Percentiles rank a stretch among this genome's conserved stretches.
Evolutionary conservation across 768 basidiomycete species (phyloP).

Genomic region (Lentinula boryana): DNA sequence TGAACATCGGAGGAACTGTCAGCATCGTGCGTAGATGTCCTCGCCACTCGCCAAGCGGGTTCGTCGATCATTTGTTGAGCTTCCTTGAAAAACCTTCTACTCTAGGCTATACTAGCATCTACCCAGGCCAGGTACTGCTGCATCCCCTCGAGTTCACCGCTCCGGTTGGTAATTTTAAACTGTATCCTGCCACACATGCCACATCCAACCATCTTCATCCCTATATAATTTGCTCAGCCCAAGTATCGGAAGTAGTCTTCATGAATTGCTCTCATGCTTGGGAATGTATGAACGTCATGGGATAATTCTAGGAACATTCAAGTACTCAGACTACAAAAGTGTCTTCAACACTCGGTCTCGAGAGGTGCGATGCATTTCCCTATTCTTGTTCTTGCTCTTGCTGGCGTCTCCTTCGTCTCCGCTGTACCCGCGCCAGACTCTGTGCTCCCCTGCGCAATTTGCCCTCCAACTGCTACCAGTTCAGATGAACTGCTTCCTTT

Average conservation of each 20-base stretch:
- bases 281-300: not conserved
- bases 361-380: not conserved
- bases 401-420: not conserved
- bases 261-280: not conserved
- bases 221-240: no score
- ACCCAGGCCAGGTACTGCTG: not conserved
- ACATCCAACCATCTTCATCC: no score
- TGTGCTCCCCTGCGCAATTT: not conserved
- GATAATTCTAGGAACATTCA: not conserved
- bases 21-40: no score
- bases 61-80: no score
- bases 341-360: not conserved
- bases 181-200: no score
- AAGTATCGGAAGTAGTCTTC: not conserved
- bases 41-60: no score
- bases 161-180: no score
- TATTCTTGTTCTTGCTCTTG: not conserved
- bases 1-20: no score
- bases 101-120: not conserved
- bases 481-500: not conserved
- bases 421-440: not conserved
- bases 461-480: not conserved
- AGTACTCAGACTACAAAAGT: not conserved
- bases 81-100: no score
- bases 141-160: not conserved